phyloP scores from a whole-genome alignment of 768 basidiomycete species.

The Exidia glandulosa region DNA sequence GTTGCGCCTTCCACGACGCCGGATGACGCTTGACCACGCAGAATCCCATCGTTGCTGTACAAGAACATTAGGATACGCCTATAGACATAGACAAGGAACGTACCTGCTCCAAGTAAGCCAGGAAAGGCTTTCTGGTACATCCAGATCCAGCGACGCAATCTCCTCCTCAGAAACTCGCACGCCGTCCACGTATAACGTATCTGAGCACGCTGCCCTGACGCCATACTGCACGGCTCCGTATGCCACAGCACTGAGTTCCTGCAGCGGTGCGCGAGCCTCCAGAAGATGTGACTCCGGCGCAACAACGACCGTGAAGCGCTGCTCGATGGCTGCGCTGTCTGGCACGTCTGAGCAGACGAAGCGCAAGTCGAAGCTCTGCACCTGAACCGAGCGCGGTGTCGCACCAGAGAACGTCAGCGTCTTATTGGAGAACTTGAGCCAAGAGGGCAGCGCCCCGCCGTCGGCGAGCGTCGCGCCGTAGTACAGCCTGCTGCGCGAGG shows the following conservation, averaged over 20 bases:
- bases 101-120: not conserved
- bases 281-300: not conserved
- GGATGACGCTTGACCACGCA: too few relatives aligned
- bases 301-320: not conserved
- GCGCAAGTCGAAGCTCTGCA: not conserved
- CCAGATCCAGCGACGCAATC: not conserved
- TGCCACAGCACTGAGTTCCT: not conserved
- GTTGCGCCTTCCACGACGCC: too few relatives aligned
- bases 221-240: not conserved
- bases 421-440: not conserved
- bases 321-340: not conserved
- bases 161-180: not conserved
- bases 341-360: not conserved
- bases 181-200: not conserved
- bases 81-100: not conserved
- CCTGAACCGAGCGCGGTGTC: not conserved
- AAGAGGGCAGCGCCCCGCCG: not conserved
- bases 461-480: not conserved
- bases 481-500: not conserved
- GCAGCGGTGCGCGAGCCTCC: not conserved
- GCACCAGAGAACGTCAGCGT: not conserved
- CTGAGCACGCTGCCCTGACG: not conserved
- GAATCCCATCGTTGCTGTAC: too few relatives aligned
- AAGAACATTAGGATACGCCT: too few relatives aligned
- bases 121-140: not conserved